Percentiles rank a stretch among this genome's conserved stretches.
These are phyloP conservation scores for Saururus chinensis DNA, from an alignment of 164 flowering plant species.

Conservation along the genomic window DNA sequence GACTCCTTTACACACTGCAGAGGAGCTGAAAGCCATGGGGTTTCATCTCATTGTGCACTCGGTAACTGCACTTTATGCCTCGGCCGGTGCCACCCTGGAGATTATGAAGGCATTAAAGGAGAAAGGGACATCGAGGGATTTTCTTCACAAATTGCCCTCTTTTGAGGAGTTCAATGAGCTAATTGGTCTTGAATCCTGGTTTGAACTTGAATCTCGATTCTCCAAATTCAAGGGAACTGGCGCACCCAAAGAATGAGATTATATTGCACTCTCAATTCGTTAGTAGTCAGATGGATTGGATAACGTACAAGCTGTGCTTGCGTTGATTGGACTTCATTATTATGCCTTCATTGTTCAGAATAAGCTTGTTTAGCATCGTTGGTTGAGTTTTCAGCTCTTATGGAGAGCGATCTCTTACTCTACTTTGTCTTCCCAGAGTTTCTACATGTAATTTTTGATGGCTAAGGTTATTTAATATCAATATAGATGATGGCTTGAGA, in stretches of 20 bases:
- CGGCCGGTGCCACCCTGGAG: constrained; percentile 17
- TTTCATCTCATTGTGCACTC: constrained; percentile 19
- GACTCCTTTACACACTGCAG: constrained; percentile 23
- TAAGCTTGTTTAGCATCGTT: no score
- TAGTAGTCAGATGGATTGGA: no score
- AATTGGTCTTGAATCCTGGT: constrained; percentile 18
- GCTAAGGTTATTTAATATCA: no score
- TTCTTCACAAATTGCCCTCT: constrained; percentile 14
- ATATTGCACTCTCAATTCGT: no score
- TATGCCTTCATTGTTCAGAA: no score
- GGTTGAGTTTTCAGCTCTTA: no score
- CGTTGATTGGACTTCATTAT: no score
- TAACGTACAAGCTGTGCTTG: no score
- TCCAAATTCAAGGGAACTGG: constrained; percentile 6
- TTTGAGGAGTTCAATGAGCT: constrained; percentile 21
- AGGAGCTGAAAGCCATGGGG: constrained; percentile 23
- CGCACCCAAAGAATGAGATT: neutral
- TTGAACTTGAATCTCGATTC: constrained; percentile 14
- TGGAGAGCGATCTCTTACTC: no score
- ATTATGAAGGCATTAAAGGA: constrained; percentile 17
- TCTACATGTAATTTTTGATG: no score
- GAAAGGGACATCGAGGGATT: constrained; percentile 16
- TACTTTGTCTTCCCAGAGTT: no score
- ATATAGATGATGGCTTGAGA: no score
- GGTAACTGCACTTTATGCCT: constrained; percentile 15